Evolutionary conservation across 1,284 basidiomycete species (phyloP), one percentile per base, ranked within the genome.

Genomic region (Xerocomus cyaneibrunnescens): DNA sequence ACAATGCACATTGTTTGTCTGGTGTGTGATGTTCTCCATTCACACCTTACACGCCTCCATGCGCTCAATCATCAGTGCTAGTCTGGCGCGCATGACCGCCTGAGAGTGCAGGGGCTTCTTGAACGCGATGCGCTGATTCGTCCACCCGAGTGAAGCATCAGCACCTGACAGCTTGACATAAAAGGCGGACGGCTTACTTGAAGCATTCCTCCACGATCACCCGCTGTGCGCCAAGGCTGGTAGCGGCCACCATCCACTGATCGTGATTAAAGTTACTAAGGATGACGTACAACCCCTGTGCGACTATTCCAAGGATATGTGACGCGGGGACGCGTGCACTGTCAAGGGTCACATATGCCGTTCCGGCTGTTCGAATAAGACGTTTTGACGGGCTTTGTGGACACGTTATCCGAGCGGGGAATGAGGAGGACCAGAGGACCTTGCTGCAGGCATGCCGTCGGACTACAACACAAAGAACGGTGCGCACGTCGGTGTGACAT

Each of bases 1-100:
- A 6, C 31, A 14, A 31, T 44, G 34, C n/a, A 10, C 5, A 32
- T n/a, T 10, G 10, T 10, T 27, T 27, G 27, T 96, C 72, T 96
- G 94, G 69, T 87, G 85, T 0, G 93, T 95, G 56, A 96, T 75
- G 64, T 83, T 88, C 74, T 98, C 94, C 25, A 96, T 74, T 92
- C 93, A 97, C 42, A 80, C 83, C 66, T 97, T 94, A 14, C 78
- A 76, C 0, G 81, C 77, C 70, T 71, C 67, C 5, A 61, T 37
- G 16, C 87, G 83, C 25, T 85, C 79, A 54, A 90, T 85, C 84
- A 89, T 87, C 30, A 68, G 67, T 0, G 86, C 87, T 45, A 90
- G 69, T 76, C 87, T 89, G 52, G 78, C 74, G 32, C 88, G 79
- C 59, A 91, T 83, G 54, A 90, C 85, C 3, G 88, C 76, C 64